Percentiles rank a stretch among this genome's conserved stretches.
phyloP scores from a whole-genome alignment of 2,329 filamentous ascomycete genomes.

The Colletotrichum tamarilloi region DNA sequence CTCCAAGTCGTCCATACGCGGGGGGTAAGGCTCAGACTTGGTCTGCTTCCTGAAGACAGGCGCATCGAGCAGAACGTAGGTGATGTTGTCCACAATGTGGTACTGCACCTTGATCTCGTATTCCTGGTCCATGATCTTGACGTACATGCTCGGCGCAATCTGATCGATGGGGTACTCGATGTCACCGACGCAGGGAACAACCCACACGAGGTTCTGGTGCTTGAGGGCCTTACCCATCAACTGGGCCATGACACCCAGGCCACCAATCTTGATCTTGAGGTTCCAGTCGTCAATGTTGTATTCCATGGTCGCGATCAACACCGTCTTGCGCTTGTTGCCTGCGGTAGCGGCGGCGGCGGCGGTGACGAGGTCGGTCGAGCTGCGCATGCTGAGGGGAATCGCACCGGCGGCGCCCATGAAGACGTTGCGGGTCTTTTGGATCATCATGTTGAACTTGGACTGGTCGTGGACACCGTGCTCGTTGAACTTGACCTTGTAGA shows the following conservation, averaged over 20 bases:
- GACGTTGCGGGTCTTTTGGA: slow-evolving; percentile 39
- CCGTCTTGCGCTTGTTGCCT: slow-evolving; percentile 57
- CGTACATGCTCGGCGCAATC: slow-evolving; percentile 68
- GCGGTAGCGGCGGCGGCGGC: slow-evolving; percentile 37
- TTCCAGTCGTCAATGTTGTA: slow-evolving; percentile 78
- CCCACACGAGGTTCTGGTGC: slow-evolving; percentile 74
- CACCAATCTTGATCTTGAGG: slow-evolving; percentile 79
- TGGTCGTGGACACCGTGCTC: slow-evolving; percentile 45
- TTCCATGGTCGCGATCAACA: slow-evolving; percentile 79
- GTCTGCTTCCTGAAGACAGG: slow-evolving; percentile 74
- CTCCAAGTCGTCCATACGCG: slow-evolving; percentile 76
- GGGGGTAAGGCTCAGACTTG: slow-evolving; percentile 71
- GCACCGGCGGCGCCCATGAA: slow-evolving; percentile 41
- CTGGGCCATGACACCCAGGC: slow-evolving; percentile 76
- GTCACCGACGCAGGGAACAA: slow-evolving; percentile 70
- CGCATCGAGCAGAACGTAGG: slow-evolving; percentile 74
- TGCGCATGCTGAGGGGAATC: slow-evolving; percentile 40
- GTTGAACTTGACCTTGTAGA: slow-evolving; percentile 57
- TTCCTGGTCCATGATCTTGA: slow-evolving; percentile 68
- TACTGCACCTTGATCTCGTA: slow-evolving; percentile 74
- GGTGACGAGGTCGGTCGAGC: slow-evolving; percentile 37
- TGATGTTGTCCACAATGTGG: slow-evolving; percentile 73
- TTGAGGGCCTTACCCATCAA: slow-evolving; percentile 74
- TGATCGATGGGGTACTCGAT: slow-evolving; percentile 72
- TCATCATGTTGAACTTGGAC: slow-evolving; percentile 64